Conservation (phyloP, 2,329 filamentous ascomycete genomes). For the Hypoxylon sp. region DNA sequence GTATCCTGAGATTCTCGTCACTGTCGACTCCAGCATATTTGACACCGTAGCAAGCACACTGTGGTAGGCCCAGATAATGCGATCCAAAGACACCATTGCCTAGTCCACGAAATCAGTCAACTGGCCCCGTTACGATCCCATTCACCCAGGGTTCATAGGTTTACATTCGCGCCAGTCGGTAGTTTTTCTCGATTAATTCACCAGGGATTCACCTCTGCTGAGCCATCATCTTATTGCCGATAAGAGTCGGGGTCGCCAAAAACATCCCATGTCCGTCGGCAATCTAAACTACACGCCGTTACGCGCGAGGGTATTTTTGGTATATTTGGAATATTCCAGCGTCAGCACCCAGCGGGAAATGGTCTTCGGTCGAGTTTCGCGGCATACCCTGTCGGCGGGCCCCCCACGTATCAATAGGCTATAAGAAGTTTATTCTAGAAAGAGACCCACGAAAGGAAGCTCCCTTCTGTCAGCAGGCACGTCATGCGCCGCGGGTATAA, state of each 20-base stretch:
- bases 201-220: background rate
- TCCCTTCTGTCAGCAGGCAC: background rate
- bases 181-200: background rate
- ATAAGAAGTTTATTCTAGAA: slow-evolving; percentile 17
- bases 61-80: background rate
- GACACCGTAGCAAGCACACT: background rate
- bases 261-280: too few species aligned
- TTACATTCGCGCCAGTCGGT: background rate
- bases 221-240: background rate
- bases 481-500: slow-evolving; percentile 7
- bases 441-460: slow-evolving; percentile 1
- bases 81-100: background rate
- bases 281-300: background rate
- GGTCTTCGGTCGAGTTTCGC: background rate
- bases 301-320: background rate
- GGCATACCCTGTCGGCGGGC: background rate
- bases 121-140: slow-evolving; percentile 4
- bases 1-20: background rate
- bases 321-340: slow-evolving; percentile 24
- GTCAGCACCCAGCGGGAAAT: background rate
- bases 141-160: background rate
- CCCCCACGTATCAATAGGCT: slow-evolving; percentile 13
- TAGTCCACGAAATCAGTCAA: background rate
- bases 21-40: background rate
- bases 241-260: background rate